Evolutionary conservation across 129 eudicot species (phyloP), one percentile per base, ranked within the genome.

Genomic region (Sambucus nigra): DNA sequence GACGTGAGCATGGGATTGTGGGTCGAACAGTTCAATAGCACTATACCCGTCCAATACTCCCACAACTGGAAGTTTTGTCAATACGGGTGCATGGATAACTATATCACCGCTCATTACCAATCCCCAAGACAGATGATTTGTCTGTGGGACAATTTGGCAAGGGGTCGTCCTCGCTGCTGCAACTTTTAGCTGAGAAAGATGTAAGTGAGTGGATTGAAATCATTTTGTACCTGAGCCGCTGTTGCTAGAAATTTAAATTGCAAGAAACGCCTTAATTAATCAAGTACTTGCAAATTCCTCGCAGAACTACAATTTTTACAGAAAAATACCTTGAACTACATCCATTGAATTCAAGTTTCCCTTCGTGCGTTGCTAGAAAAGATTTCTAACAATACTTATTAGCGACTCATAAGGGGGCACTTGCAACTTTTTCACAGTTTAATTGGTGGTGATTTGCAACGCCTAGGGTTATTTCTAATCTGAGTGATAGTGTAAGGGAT

Each of bases 1-100:
- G 98, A 91, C 40, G 95, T 91, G 70, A 85, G 98, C 81, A 85
- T 91, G 98, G 95, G 98, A 53, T 81, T 91, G 94, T 91, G 95
- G 98, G 95, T 91, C n/a, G 94, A 85, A 66, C 86, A 91, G 58
- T 85, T 85, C 66, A 91, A 89, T 70, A 81, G 82, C 4, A 79
- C 44, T 9, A 12, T 1, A 15, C 59, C 28, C 1, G 95, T 89
- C 6, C 82, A 79, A 25, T 89, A 89, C 66, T 64, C 80, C 12
- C 98, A 89, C 71, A 74, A 68, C 54, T 84, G 83, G 79, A 89
- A 81, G 71, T 89, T 78, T 51, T 89, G 95, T 51, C 98, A 89
- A 40, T 84, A 79, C 27, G 98, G 98, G 19, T 89, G 98, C 60
- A 59, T 89, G 80, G 88, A 81, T 31, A 72, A 83, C 48, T 89